Evolutionary conservation across 202 grass and related monocot genomes (phyloP).

Genomic region (Zoysia matrella): DNA sequence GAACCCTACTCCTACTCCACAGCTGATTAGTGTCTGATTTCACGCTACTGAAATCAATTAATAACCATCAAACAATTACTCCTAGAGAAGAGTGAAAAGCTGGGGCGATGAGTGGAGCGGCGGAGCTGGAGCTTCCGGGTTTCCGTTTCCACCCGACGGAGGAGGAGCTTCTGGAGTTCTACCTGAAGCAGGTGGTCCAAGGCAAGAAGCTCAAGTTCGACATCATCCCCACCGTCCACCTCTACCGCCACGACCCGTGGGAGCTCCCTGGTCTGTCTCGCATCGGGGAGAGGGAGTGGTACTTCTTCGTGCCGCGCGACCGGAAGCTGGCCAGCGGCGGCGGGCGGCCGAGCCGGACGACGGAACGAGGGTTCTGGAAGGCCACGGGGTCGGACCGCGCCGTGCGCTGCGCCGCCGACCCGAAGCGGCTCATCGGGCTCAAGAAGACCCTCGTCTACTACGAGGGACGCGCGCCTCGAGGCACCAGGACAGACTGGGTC

Average conservation of each 20-base stretch:
- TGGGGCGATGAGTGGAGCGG: neutral
- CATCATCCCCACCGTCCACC: conserved; percentile 83
- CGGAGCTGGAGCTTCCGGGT: conserved; percentile 68
- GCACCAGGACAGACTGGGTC: conserved; percentile 90
- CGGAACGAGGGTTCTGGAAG: conserved; percentile 95
- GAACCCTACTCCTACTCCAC: too few relatives aligned
- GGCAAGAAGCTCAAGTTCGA: conserved; percentile 76
- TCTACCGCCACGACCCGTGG: conserved; percentile 85
- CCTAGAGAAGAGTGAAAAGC: too few relatives aligned
- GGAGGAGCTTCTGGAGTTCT: conserved; percentile 98
- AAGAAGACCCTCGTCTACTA: conserved; percentile 99
- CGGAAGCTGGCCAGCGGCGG: conserved; percentile 55
- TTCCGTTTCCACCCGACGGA: conserved; percentile 98
- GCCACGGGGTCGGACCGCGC: conserved; percentile 87
- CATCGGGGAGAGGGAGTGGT: conserved; percentile 95
- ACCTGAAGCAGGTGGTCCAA: conserved; percentile 63
- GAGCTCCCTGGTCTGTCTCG: conserved; percentile 57
- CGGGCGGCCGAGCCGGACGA: conserved; percentile 77
- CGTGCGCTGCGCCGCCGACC: conserved; percentile 75
- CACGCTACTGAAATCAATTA: neutral
- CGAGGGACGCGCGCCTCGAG: conserved; percentile 72
- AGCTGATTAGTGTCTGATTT: too few relatives aligned
- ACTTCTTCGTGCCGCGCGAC: conserved; percentile 95
- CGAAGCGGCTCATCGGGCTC: conserved; percentile 85
- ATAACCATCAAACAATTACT: too few relatives aligned